Evolutionary conservation across 305 asterid genomes (phyloP).

Genomic region (Ajuga reptans): DNA sequence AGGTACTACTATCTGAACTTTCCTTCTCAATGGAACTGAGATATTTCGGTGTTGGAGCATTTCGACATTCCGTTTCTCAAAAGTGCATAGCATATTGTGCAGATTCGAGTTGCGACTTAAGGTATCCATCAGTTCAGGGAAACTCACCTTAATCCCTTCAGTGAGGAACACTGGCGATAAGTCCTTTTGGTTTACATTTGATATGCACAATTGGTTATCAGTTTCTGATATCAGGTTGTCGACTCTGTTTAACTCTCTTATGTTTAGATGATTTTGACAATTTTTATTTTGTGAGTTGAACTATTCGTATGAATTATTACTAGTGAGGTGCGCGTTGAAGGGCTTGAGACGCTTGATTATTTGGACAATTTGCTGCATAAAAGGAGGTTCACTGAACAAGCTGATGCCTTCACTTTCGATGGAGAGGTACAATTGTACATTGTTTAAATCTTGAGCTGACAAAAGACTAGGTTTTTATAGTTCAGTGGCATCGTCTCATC

Average conservation of each 20-base stretch:
- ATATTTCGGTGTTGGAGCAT: too few relatives aligned
- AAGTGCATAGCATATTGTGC: neutral
- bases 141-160: constrained; percentile 45
- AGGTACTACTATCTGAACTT: constrained; percentile 23
- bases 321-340: constrained; percentile 71
- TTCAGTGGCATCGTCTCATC: too few relatives aligned
- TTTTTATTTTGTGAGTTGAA: neutral
- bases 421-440: constrained; percentile 38
- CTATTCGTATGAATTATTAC: neutral
- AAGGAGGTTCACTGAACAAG: constrained; percentile 62
- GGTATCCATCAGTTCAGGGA: constrained; percentile 38
- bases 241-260: neutral
- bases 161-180: constrained; percentile 48
- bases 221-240: constrained; percentile 51
- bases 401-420: constrained; percentile 65
- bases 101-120: constrained; percentile 56
- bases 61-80: too few relatives aligned
- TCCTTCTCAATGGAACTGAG: too few relatives aligned
- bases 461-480: too few relatives aligned
- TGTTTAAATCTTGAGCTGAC: too few relatives aligned
- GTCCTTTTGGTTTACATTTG: constrained; percentile 44
- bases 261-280: neutral
- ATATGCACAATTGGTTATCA: constrained; percentile 37
- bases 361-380: constrained; percentile 38
- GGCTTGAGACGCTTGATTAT: constrained; percentile 63